Percentiles rank a stretch among this genome's conserved stretches.
Conservation (phyloP, 1,284 basidiomycete species). For the Cryptococcus sp. region DNA sequence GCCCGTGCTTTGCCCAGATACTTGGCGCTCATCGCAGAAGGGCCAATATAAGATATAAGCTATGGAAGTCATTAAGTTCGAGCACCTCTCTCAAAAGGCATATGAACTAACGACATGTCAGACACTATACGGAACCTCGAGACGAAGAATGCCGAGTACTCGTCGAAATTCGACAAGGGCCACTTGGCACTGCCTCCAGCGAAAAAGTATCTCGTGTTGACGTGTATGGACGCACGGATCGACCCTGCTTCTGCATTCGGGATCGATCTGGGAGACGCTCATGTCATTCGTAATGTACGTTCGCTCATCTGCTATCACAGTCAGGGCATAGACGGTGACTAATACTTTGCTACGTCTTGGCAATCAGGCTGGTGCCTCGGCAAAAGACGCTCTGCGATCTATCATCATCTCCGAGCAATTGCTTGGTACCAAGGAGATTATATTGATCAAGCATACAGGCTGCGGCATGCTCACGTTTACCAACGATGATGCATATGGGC, state of each 20-base stretch:
- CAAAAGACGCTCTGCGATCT: conserved; percentile 21
- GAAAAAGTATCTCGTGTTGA: conserved; percentile 17
- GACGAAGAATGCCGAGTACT: conserved; percentile 10
- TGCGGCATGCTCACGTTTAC: conserved; percentile 25
- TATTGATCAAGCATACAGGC: conserved; percentile 24
- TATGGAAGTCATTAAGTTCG: too few species aligned
- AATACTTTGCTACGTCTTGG: neutral
- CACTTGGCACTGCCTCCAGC: conserved; percentile 14
- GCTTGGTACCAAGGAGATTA: conserved; percentile 25
- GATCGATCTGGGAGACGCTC: conserved; percentile 21
- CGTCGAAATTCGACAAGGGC: conserved; percentile 13
- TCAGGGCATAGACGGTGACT: neutral
- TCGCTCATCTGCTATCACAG: neutral
- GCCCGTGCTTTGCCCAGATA: too few species aligned
- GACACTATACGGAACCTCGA: conserved; percentile 4
- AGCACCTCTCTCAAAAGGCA: too few species aligned
- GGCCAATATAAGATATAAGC: too few species aligned
- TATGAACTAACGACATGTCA: neutral
- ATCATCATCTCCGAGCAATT: conserved; percentile 29
- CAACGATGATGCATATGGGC: conserved; percentile 6
- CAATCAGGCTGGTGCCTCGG: conserved; percentile 17
- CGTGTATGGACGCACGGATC: conserved; percentile 25
- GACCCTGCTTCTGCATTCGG: conserved; percentile 21
- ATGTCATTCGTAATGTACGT: conserved; percentile 22
- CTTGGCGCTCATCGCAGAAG: too few species aligned